phyloP scores from a whole-genome alignment of 805 yeast genomes.

The Monosporozyma unispora region DNA sequence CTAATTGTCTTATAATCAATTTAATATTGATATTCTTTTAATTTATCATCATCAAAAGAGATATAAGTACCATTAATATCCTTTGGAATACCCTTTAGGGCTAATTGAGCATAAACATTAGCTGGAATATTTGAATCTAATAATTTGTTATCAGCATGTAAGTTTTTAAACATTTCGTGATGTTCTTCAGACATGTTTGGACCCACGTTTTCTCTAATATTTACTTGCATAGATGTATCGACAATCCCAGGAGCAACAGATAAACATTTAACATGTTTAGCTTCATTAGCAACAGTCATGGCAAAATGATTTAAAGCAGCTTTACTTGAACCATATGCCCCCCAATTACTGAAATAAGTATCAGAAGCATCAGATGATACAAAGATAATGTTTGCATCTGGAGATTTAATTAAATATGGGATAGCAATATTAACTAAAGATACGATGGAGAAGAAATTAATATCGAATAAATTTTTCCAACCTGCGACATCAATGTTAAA shows the following conservation, averaged over 20 bases:
- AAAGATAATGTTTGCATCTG: conserved; percentile 56
- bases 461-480: conserved; percentile 62
- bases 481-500: conserved; percentile 33
- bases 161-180: conserved; percentile 50
- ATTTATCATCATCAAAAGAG: conserved; percentile 43
- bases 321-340: conserved; percentile 83
- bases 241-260: conserved; percentile 93
- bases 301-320: conserved; percentile 82
- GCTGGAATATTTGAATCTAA: conserved; percentile 69
- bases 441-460: conserved; percentile 72
- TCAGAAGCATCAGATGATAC: conserved; percentile 86
- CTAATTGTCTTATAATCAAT: background rate
- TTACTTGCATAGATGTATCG: conserved; percentile 77
- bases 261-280: conserved; percentile 41
- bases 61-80: conserved; percentile 59
- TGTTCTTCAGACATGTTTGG: conserved; percentile 51
- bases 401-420: conserved; percentile 45
- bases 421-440: conserved; percentile 45
- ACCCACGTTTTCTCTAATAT: conserved; percentile 56
- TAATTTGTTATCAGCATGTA: conserved; percentile 50
- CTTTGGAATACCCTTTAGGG: conserved; percentile 45
- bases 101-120: conserved; percentile 56
- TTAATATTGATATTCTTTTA: conserved; percentile 10
- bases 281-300: conserved; percentile 59
- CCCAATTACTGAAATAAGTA: conserved; percentile 48